Conservation (phyloP, 1,284 basidiomycete genomes). For the Puccinia hordei region DNA sequence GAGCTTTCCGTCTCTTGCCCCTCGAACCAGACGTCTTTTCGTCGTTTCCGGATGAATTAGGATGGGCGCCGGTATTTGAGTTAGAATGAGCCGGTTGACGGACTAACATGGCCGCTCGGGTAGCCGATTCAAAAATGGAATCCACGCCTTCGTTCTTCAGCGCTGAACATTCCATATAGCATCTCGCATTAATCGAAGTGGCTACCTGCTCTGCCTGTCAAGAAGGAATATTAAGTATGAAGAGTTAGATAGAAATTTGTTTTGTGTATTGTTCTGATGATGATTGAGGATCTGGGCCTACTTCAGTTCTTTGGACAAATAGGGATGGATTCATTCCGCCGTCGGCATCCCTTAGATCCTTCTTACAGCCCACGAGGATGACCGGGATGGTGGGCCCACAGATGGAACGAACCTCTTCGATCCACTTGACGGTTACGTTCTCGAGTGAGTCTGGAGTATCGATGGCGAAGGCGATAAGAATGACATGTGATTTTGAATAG, state of each 20-base stretch:
- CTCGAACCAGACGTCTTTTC: constrained; percentile 7
- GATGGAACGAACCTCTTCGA: constrained; percentile 89
- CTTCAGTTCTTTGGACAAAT: constrained; percentile 53
- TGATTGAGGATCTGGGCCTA: not conserved
- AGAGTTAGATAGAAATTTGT: not conserved
- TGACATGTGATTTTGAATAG: constrained; percentile 97
- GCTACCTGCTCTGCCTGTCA: constrained; percentile 77
- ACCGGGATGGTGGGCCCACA: constrained; percentile 70
- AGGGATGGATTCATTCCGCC: constrained; percentile 45
- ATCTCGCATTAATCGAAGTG: constrained; percentile 77
- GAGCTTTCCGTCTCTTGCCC: constrained; percentile 12
- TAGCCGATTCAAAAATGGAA: constrained; percentile 91
- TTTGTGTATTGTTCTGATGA: too few species aligned
- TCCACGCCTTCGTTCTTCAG: constrained; percentile 90
- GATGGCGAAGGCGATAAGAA: constrained; percentile 93
- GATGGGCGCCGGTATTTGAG: constrained; percentile 1
- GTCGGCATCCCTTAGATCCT: constrained; percentile 56
- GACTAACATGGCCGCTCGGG: constrained; percentile 89
- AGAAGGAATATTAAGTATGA: constrained; percentile 59
- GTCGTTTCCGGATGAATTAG: constrained; percentile 18
- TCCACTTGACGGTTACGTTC: constrained; percentile 96
- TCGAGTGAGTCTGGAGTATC: constrained; percentile 96
- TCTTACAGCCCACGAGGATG: constrained; percentile 62
- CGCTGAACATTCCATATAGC: constrained; percentile 90
- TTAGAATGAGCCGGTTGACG: constrained; percentile 59